Percentiles rank a stretch among this genome's conserved stretches.
Conservation (phyloP, 1,139 yeast genomes). For the Candida pseudoviswanathii region DNA sequence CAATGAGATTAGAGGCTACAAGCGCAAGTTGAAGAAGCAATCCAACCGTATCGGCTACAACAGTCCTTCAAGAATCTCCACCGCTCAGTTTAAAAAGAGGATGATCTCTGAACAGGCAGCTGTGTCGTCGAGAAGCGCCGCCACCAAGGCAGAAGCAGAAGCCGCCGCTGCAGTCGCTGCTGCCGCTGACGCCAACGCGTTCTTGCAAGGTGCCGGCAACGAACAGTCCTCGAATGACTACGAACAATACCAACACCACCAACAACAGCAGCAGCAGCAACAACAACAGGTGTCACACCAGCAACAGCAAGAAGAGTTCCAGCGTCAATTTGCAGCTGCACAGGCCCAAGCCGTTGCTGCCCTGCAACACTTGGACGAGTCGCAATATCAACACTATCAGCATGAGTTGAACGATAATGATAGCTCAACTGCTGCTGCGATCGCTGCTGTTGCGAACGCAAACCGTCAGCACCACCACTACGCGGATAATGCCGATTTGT, state of each 20-base stretch:
- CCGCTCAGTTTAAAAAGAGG: slow-evolving; percentile 17
- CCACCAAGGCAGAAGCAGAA: slow-evolving; percentile 16
- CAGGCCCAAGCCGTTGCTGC: slow-evolving; percentile 43
- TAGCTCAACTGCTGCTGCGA: slow-evolving; percentile 43
- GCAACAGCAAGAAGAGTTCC: slow-evolving; percentile 42
- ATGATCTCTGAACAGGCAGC: slow-evolving; percentile 16
- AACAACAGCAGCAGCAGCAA: slow-evolving; percentile 9
- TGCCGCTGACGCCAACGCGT: slow-evolving; percentile 29
- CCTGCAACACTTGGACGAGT: slow-evolving; percentile 31
- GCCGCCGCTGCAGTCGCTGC: slow-evolving; percentile 22
- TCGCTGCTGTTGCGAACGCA: slow-evolving; percentile 46
- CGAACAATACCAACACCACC: slow-evolving; percentile 11
- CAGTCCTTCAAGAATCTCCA: slow-evolving; percentile 23
- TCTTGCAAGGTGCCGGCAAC: slow-evolving; percentile 32
- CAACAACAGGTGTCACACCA: slow-evolving; percentile 27
- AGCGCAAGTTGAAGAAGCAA: slow-evolving; percentile 52
- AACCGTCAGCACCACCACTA: slow-evolving; percentile 28
- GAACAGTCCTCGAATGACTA: slow-evolving; percentile 12
- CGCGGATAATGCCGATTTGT: slow-evolving; percentile 36
- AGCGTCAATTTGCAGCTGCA: slow-evolving; percentile 32
- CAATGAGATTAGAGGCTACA: slow-evolving; percentile 60
- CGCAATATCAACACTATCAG: slow-evolving; percentile 34
- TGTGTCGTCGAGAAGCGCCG: slow-evolving; percentile 16
- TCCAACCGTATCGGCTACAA: slow-evolving; percentile 24
- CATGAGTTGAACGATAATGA: slow-evolving; percentile 24